A percentile compares a stretch with the other conserved stretches of the same genome.
phyloP scores from a whole-genome alignment of 139 green algal species.

The Chlorella sp. region DNA sequence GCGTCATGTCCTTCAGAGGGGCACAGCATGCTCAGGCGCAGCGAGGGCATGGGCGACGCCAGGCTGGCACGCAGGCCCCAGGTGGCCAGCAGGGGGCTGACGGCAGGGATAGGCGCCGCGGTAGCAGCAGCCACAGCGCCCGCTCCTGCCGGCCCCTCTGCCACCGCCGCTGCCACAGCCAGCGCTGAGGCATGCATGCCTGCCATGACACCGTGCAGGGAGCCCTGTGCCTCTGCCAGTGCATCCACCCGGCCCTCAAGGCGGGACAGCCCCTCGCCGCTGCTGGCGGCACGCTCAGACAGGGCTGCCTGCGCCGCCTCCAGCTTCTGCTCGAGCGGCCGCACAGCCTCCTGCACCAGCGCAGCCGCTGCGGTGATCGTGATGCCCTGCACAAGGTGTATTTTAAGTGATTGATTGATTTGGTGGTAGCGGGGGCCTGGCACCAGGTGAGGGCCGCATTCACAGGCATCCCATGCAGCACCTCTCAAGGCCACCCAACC shows the following conservation, averaged over 20 bases:
- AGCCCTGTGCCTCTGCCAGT: background rate
- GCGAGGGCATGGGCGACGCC: background rate
- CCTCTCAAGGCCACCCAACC: too few relatives aligned
- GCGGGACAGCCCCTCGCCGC: background rate
- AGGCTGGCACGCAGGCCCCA: background rate
- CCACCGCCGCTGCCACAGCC: conserved; percentile 15
- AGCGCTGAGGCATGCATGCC: conserved; percentile 2
- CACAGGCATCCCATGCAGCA: background rate
- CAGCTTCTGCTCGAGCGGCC: conserved; percentile 6
- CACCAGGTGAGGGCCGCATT: too few relatives aligned
- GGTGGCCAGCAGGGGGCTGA: background rate
- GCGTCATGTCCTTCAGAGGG: background rate
- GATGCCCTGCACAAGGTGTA: background rate
- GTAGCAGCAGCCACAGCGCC: background rate
- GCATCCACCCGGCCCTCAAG: background rate
- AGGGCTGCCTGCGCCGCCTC: background rate
- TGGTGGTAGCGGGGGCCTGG: too few relatives aligned
- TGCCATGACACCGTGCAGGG: background rate
- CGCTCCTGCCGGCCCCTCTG: background rate
- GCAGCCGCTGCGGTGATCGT: background rate
- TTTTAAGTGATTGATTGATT: too few relatives aligned
- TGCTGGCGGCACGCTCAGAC: background rate
- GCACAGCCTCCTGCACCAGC: conserved; percentile 1
- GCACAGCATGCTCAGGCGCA: conserved; percentile 4
- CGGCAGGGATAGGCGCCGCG: background rate